Percentiles rank a stretch among this genome's conserved stretches.
phyloP scores from a whole-genome alignment of 495 filamentous ascomycete genomes.

The Penicillium malachiteum region DNA sequence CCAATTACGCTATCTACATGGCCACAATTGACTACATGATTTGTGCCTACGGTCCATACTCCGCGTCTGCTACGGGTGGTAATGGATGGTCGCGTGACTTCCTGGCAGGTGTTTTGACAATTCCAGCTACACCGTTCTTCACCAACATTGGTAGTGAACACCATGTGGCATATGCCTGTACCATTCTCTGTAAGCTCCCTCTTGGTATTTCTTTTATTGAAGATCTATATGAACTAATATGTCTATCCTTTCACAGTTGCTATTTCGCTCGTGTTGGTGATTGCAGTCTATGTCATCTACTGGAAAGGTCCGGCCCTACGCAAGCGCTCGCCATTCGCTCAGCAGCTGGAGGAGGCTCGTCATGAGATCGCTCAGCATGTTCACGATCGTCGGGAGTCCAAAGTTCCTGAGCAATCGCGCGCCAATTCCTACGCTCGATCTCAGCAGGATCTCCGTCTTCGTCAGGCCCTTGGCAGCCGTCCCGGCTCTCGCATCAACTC shows the following conservation, averaged over 20 bases:
- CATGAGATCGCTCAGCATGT: constrained; percentile 37
- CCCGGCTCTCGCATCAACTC: constrained; percentile 36
- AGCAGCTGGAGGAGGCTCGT: constrained; percentile 59
- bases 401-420: constrained; percentile 38
- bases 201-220: not conserved
- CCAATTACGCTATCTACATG: constrained; percentile 72
- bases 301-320: constrained; percentile 69
- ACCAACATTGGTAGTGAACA: constrained; percentile 59
- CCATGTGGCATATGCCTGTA: constrained; percentile 67
- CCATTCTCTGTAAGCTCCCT: constrained; percentile 63
- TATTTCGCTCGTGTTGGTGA: constrained; percentile 67
- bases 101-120: constrained; percentile 74
- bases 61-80: constrained; percentile 69
- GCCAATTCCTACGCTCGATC: constrained; percentile 48
- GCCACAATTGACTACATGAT: constrained; percentile 77
- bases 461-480: constrained; percentile 44
- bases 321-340: constrained; percentile 70
- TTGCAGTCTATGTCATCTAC: constrained; percentile 76
- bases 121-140: constrained; percentile 71
- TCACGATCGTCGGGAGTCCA: constrained; percentile 38
- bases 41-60: constrained; percentile 68
- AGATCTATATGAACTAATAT: not conserved
- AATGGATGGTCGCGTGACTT: constrained; percentile 79
- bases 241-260: constrained; percentile 34
- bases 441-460: constrained; percentile 50